These are phyloP conservation scores for Deinandra increscens DNA, from an alignment of 129 eudicot species.

Conservation along the genomic window DNA sequence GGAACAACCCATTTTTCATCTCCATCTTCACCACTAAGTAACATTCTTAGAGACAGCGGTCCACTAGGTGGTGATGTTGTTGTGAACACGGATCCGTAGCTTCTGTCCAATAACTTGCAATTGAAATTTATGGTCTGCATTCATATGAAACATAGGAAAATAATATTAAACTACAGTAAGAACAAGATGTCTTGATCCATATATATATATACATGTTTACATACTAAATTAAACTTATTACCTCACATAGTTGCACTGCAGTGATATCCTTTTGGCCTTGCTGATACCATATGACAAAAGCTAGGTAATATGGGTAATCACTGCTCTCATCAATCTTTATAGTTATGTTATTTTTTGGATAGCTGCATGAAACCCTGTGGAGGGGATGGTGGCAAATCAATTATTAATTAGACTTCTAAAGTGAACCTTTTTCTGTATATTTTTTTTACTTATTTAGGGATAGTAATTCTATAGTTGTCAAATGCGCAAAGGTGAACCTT, in stretches of 20 bases:
- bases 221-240: constrained; percentile 10
- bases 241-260: constrained; percentile 89
- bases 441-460: neutral
- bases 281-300: constrained; percentile 73
- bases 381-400: neutral
- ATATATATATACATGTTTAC: neutral
- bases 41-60: constrained; percentile 65
- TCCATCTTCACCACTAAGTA: constrained; percentile 69
- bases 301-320: constrained; percentile 71
- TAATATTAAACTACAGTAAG: neutral
- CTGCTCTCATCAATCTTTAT: constrained; percentile 80
- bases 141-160: constrained; percentile 6
- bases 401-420: neutral
- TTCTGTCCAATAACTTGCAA: constrained; percentile 72
- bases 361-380: constrained; percentile 73
- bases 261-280: constrained; percentile 76
- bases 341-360: constrained; percentile 62
- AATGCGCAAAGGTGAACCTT: no score
- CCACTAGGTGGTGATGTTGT: constrained; percentile 73
- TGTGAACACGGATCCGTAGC: constrained; percentile 85
- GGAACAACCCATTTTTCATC: constrained; percentile 78
- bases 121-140: constrained; percentile 58
- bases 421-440: neutral
- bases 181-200: neutral
- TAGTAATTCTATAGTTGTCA: neutral